Evolutionary conservation across 2,329 filamentous ascomycete species (phyloP), one percentile per base, ranked within the genome.

Genomic region (Emydomyces testavorans): DNA sequence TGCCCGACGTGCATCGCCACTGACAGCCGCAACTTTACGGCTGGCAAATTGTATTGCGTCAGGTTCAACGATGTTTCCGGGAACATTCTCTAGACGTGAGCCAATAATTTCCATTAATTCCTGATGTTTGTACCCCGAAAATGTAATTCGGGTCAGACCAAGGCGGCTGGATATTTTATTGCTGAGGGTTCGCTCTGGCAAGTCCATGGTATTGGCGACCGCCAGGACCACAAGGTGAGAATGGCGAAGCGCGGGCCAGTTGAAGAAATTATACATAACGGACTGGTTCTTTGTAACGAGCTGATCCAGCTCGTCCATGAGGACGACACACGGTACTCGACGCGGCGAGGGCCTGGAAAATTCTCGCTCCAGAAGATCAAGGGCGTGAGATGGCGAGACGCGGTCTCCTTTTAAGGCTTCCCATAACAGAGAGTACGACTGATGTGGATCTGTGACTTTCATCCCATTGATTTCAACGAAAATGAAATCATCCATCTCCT

Each of bases 251-350:
- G 86, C 85, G 3, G 92, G 92, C 92, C 92, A 98, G 62, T 98
- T 98, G 76, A 98, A 98, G 66, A 98, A 98, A 66, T 98, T 98
- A 71, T 98, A 98, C 92, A 98, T 98, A 67, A 98, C 92, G n/a
- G 86, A 90, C 65, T 98, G 93, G 60, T 94, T 96, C 61, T 90
- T 92, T 10, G 92, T 98, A 4, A 98, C 93, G 6, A 98, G 77
- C 67, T 98, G 92, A 63, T 98, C 92, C 40, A 98, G 75, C 67
- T 98, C 92, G 60, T 98, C 92, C 92, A 98, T 98, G 43, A 98
- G 70, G 1, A 98, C 92, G 11, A 98, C 92, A 61, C 90, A 96
- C 1, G 93, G 92, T 4, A 94, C 87, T 52, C 92, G 78, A 43
- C 92, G 79, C 20, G 92, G 92, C 50, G 83, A 93, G 0, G 93